Conservation (phyloP, 805 yeast genomes). For the Candida andamanensis region DNA sequence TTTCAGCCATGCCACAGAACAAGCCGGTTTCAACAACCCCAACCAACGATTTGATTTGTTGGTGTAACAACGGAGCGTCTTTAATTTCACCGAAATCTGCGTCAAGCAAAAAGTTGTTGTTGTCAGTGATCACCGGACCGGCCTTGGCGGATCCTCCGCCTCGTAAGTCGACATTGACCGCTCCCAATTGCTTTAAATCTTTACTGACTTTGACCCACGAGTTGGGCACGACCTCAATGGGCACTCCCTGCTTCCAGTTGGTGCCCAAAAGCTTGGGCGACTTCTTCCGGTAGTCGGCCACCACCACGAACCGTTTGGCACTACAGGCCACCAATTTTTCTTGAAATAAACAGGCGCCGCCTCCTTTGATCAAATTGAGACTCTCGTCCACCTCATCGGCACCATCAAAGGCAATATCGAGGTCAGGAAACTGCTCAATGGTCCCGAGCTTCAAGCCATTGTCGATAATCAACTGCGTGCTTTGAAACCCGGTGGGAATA, state of each 20-base stretch:
- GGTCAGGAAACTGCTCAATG: constrained; percentile 73
- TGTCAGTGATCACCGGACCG: constrained; percentile 95
- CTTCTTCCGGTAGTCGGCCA: constrained; percentile 88
- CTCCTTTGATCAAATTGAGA: constrained; percentile 91
- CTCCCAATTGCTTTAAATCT: constrained; percentile 62
- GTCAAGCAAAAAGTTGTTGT: constrained; percentile 88
- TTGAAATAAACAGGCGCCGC: constrained; percentile 97
- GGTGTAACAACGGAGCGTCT: constrained; percentile 49
- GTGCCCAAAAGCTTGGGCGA: constrained; percentile 64
- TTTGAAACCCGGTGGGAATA: constrained; percentile 96
- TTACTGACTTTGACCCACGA: constrained; percentile 72
- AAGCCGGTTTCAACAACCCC: constrained; percentile 98
- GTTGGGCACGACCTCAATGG: constrained; percentile 90
- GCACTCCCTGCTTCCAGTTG: constrained; percentile 86
- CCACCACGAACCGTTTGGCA: constrained; percentile 71
- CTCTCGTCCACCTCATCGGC: constrained; percentile 88
- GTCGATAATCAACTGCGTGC: constrained; percentile 75
- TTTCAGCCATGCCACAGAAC: constrained; percentile 67
- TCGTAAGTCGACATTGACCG: constrained; percentile 59
- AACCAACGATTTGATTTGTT: constrained; percentile 63
- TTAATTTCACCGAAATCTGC: constrained; percentile 82
- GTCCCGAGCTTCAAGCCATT: constrained; percentile 76
- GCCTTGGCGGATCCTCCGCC: constrained; percentile 91
- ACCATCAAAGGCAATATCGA: constrained; percentile 96
- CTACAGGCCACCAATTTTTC: constrained; percentile 89